These are phyloP conservation scores for Diplosphaera chodatii DNA, from an alignment of 139 green algal species.

Conservation along the genomic window DNA sequence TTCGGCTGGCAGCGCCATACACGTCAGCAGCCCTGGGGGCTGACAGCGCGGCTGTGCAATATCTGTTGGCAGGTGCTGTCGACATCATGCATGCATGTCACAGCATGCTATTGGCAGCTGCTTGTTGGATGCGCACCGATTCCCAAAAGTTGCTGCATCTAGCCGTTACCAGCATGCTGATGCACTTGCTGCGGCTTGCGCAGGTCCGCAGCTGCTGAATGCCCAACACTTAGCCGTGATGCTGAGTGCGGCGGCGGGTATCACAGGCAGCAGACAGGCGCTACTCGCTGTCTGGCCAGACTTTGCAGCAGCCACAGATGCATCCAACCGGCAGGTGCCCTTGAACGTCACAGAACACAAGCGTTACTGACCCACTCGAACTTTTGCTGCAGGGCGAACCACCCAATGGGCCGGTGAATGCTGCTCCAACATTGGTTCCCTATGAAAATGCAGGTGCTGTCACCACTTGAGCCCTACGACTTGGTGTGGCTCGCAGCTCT, in stretches of 20 bases:
- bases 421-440: no score
- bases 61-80: constrained; percentile 28
- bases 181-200: background rate
- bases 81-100: no score
- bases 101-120: no score
- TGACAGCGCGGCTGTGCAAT: constrained; percentile 21
- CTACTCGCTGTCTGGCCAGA: constrained; percentile 53
- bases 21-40: constrained; percentile 21
- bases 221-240: background rate
- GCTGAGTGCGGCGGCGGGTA: constrained; percentile 31
- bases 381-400: no score
- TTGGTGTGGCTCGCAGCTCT: constrained; percentile 46
- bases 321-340: constrained; percentile 63
- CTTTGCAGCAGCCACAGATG: constrained; percentile 54
- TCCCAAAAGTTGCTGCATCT: no score
- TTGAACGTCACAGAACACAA: no score
- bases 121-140: no score
- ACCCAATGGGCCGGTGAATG: no score
- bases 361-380: no score
- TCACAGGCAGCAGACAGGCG: constrained; percentile 47
- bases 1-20: constrained; percentile 14
- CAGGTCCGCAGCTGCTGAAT: background rate
- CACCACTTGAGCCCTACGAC: constrained; percentile 41
- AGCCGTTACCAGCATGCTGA: no score
- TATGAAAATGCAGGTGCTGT: constrained; percentile 61